Evolutionary conservation across 2,329 filamentous ascomycete species (phyloP), one percentile per base, ranked within the genome.

Genomic region (Didymella sp.): DNA sequence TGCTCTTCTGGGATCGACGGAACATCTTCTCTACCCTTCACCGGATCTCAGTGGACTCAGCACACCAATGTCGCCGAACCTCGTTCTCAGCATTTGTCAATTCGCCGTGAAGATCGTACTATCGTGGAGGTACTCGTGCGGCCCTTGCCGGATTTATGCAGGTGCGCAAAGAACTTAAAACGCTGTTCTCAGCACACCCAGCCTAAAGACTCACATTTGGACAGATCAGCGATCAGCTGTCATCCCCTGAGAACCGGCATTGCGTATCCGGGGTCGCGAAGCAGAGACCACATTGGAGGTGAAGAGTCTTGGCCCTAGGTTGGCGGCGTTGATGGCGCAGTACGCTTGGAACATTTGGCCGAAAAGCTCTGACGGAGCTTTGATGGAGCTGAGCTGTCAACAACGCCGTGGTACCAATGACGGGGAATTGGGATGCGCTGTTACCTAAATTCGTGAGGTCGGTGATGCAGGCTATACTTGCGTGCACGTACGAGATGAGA

Each of bases 291-390:
- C 27, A 4, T 33, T 25, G 11, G n/a, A 41, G 35, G 9, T 48
- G 15, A 27, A n/a, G 19, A n/a, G 13, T 24, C 37, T 22, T 50
- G 15, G 47, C 33, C 22, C 24, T 11, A 25, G 4, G 24, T 38
- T 8, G 51, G 17, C 12, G 37, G 28, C 8, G 21, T 24, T 35
- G 33, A 15, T 24, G 13, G 33, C 21, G 22, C 47, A 17, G 33
- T 11, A 43, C 54, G n/a, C 40, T 38, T 21, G n/a, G 17, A 25
- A 7, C 48, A 48, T 51, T 51, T 38, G 38, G 40, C 43, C 54
- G 54, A 52, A 24, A 35, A 27, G 38, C 28, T 42, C 22, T 42
- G 44, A 47, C 24, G 22, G 17, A 44, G 38, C 43, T 37, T 40
- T 28, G 54, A 21, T 28, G 27, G 7, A 31, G 42, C 42, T 27